Percentiles rank a stretch among this genome's conserved stretches.
Conservation (phyloP, 345 rosid species). For the Eucalyptus leucophloia region DNA sequence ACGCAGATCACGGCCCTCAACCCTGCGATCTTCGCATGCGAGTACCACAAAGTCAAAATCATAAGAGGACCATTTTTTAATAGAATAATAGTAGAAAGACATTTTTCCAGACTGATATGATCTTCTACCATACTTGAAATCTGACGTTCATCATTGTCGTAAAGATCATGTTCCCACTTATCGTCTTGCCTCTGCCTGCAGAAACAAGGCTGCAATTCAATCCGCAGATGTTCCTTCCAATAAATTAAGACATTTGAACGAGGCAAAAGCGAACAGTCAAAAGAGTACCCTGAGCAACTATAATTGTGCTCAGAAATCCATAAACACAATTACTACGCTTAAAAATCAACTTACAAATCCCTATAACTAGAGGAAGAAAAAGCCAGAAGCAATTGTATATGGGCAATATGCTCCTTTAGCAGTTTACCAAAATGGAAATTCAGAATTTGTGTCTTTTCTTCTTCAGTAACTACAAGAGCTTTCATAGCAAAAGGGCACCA, state of each 20-base stretch:
- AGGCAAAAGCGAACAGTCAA: not conserved
- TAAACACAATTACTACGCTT: not conserved
- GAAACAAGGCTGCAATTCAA: not conserved
- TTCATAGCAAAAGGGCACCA: not conserved
- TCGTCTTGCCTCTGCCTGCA: conserved; percentile 94
- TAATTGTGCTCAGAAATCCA: not conserved
- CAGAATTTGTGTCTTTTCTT: not conserved
- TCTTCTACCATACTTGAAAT: conserved; percentile 57
- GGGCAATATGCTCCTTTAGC: not conserved
- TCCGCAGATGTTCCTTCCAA: not conserved
- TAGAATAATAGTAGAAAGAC: not conserved
- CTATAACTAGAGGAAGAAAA: not conserved
- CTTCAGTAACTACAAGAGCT: not conserved
- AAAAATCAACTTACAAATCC: not conserved
- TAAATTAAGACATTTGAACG: not conserved
- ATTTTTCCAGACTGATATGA: not conserved
- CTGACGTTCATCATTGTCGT: conserved; percentile 24
- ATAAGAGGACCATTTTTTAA: not conserved
- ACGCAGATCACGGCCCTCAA: conserved; percentile 78
- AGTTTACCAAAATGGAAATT: not conserved
- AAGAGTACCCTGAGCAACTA: not conserved
- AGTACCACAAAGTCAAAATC: conserved; percentile 29
- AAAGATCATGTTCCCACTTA: conserved; percentile 99
- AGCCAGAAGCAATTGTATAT: not conserved
- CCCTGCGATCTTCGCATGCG: conserved; percentile 51